phyloP scores from a whole-genome alignment of 257 asterid species.

The Nicotiana obtusifolia region DNA sequence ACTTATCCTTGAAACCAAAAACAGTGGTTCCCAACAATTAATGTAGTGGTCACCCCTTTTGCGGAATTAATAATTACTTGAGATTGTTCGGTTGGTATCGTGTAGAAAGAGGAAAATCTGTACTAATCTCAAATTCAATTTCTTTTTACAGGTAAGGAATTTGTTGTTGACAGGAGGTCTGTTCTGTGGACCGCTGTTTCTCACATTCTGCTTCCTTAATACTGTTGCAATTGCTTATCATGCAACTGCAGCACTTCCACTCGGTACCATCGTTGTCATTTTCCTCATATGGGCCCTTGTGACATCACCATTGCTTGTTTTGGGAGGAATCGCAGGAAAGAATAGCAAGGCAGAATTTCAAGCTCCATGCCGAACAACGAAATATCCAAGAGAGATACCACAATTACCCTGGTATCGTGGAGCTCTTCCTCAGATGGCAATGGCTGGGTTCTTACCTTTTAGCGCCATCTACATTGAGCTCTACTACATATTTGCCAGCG shows the following conservation, averaged over 20 bases:
- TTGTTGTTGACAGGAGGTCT: conserved; percentile 24
- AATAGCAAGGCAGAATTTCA: conserved; percentile 26
- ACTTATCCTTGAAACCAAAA: not conserved
- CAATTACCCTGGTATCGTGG: conserved; percentile 29
- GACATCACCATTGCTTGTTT: conserved; percentile 30
- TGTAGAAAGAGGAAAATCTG: not conserved
- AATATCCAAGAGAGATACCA: conserved; percentile 31
- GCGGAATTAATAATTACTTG: not conserved
- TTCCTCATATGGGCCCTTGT: conserved; percentile 31
- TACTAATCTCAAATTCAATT: not conserved
- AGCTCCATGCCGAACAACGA: conserved; percentile 30
- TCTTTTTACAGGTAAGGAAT: conserved; percentile 22
- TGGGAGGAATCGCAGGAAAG: conserved; percentile 33
- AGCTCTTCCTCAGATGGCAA: conserved; percentile 34
- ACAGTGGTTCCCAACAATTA: not conserved
- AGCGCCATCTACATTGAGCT: conserved; percentile 29
- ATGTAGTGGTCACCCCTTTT: not conserved
- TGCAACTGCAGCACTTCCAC: conserved; percentile 32
- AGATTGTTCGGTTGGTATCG: not conserved
- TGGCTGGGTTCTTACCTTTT: conserved; percentile 35
- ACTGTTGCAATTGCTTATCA: conserved; percentile 26
- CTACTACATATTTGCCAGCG: conserved; percentile 31
- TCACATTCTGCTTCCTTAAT: conserved; percentile 29
- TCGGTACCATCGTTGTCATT: conserved; percentile 27
- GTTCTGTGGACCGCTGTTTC: conserved; percentile 27